Base-by-base conservation (phyloP, 2,329 filamentous ascomycete genomes). In the Neofusicoccum ribis region DNA sequence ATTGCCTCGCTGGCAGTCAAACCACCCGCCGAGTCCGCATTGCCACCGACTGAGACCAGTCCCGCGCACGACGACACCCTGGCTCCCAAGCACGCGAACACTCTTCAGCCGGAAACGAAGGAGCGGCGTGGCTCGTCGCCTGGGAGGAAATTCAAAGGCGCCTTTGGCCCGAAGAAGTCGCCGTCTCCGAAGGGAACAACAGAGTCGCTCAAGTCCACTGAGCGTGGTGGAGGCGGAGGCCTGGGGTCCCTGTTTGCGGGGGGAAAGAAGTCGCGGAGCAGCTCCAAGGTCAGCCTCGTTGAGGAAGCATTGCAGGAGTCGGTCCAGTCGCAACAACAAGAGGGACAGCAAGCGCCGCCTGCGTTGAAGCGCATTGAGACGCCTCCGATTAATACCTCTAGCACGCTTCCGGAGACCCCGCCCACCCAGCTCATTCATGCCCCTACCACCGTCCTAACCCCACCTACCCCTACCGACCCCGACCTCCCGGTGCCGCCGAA, bases 131-230 rank as follows among this genome's bases (percentile, higher is more conserved):
- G 87, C 27, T 83, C 86, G 20, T 93, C 92, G 9, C 90, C 91
- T 11, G 87, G 85, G 60, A 86, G 88, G 72, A 91, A 88, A 72
- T 81, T 94, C 67, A 90, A 86, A 75, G 88, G 89, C 72, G 90
- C 89, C 12, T 92, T 95, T 72, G 85, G 80, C 66, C 71, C 69
- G 8, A 70, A 71, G 58, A 70, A 72, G 52, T 68, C 72, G 14
- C 73, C 74, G 8, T 72, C 73, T 27, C 72, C 75, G 23, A 76
- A 72, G 64, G 58, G 69, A 8, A 69, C 66, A 36, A 65, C 69
- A 17, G 78, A 81, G 39, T 77, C 78, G 44, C 68, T 72, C 11
- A 82, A 79, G 64, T 79, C 81, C 27, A 68, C 70, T 5, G 76
- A 74, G 34, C 79, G 79, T 64, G 81, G 80, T 64, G 79, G 78